These are phyloP conservation scores for Mallotus japonicus DNA, from an alignment of 441 rosid genomes.

Conservation along the genomic window DNA sequence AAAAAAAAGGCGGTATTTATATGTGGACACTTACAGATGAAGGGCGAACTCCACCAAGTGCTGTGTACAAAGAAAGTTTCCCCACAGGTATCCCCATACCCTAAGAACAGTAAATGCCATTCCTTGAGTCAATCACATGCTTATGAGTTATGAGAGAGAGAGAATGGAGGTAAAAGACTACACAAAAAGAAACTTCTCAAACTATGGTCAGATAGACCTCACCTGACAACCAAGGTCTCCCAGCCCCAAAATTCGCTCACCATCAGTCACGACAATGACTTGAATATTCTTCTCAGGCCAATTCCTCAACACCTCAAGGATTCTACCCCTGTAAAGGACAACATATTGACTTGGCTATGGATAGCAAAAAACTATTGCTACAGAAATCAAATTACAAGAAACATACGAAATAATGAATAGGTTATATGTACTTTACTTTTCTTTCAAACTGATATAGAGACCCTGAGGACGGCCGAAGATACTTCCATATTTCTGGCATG, in stretches of 20 bases:
- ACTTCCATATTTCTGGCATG: slow-evolving; percentile 96
- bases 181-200: background rate
- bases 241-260: slow-evolving; percentile 86
- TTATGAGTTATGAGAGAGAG: background rate
- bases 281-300: slow-evolving; percentile 90
- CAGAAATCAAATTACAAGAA: background rate
- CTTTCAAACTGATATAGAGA: slow-evolving; percentile 82
- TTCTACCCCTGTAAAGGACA: slow-evolving; percentile 57
- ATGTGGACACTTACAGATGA: slow-evolving; percentile 60
- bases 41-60: slow-evolving; percentile 89
- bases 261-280: slow-evolving; percentile 96
- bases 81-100: slow-evolving; percentile 99
- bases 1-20: background rate
- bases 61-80: slow-evolving; percentile 84
- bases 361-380: slow-evolving; percentile 12
- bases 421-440: slow-evolving; percentile 40
- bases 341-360: slow-evolving; percentile 10
- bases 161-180: background rate
- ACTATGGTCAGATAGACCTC: slow-evolving; percentile 5
- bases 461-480: slow-evolving; percentile 94
- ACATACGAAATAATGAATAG: background rate
- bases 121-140: background rate
- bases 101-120: slow-evolving; percentile 28
- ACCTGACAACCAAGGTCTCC: slow-evolving; percentile 99
- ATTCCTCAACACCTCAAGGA: slow-evolving; percentile 83